Evolutionary conservation across 176 grass and related monocot species (phyloP).

Genomic region (Pontederia paniculata): DNA sequence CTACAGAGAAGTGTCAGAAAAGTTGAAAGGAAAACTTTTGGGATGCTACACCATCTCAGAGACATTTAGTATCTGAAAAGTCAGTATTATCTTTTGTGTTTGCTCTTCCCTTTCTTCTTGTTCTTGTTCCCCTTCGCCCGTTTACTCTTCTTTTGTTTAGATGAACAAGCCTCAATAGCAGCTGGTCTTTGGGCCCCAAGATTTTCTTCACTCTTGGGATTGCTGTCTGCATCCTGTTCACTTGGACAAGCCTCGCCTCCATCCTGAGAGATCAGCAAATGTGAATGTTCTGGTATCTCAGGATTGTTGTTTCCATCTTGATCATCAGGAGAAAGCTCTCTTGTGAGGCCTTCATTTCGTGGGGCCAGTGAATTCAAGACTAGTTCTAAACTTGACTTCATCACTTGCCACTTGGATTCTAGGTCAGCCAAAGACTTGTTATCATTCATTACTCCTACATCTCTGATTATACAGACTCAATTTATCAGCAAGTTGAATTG

Average conservation of each 20-base stretch:
- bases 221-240: neutral
- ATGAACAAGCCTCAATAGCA: neutral
- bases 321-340: neutral
- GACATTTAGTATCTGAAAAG: too few relatives aligned
- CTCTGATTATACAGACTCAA: neutral
- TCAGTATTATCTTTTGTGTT: neutral
- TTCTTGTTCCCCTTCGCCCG: neutral
- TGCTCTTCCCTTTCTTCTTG: constrained; percentile 1
- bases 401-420: neutral
- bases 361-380: neutral
- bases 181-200: neutral
- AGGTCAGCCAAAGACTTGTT: neutral
- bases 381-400: constrained; percentile 1
- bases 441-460: neutral
- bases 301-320: neutral
- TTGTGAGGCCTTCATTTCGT: too few relatives aligned
- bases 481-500: neutral
- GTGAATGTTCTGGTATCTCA: neutral
- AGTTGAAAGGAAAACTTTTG: too few relatives aligned
- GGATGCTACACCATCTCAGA: too few relatives aligned
- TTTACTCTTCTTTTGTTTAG: neutral
- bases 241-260: neutral
- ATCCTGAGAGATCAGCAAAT: neutral
- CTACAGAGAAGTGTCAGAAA: too few relatives aligned
- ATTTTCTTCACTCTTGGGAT: neutral